These are phyloP conservation scores for Debaryomyces fabryi DNA, from an alignment of 1,139 yeast genomes.

Conservation along the genomic window DNA sequence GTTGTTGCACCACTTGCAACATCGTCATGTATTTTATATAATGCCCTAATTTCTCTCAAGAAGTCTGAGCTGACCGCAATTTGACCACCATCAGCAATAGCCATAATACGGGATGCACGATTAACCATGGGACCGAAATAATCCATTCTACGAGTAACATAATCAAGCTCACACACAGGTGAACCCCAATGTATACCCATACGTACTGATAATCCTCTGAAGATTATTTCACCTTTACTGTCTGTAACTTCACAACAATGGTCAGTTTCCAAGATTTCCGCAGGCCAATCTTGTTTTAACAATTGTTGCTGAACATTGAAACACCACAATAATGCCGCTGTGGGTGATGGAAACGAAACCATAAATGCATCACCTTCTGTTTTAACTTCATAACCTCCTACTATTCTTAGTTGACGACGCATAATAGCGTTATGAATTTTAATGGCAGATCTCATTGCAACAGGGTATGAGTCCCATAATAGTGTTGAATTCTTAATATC, in stretches of 20 bases:
- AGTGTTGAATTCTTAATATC: constrained; percentile 94
- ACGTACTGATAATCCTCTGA: constrained; percentile 88
- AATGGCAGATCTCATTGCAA: constrained; percentile 96
- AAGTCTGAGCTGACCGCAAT: constrained; percentile 85
- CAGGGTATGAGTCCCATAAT: constrained; percentile 91
- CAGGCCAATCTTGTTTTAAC: constrained; percentile 90
- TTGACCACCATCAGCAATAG: constrained; percentile 98
- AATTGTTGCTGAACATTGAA: constrained; percentile 88
- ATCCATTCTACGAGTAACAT: constrained; percentile 96
- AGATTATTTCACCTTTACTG: constrained; percentile 60
- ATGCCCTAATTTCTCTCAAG: constrained; percentile 65
- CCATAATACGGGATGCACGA: constrained; percentile 89
- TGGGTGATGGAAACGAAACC: constrained; percentile 96
- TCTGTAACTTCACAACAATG: constrained; percentile 88
- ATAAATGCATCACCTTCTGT: constrained; percentile 99
- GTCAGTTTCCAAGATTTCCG: constrained; percentile 80
- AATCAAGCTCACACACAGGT: constrained; percentile 94
- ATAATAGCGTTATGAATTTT: constrained; percentile 90
- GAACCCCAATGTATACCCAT: constrained; percentile 99
- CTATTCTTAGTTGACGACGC: constrained; percentile 90
- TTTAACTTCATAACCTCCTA: constrained; percentile 97
- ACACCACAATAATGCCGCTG: constrained; percentile 92
- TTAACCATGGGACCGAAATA: constrained; percentile 99
- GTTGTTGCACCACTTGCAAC: constrained; percentile 43
- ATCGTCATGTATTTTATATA: constrained; percentile 55